These are phyloP conservation scores for Fusarium tuaranense DNA, from an alignment of 2,329 filamentous ascomycete genomes.

Conservation along the genomic window DNA sequence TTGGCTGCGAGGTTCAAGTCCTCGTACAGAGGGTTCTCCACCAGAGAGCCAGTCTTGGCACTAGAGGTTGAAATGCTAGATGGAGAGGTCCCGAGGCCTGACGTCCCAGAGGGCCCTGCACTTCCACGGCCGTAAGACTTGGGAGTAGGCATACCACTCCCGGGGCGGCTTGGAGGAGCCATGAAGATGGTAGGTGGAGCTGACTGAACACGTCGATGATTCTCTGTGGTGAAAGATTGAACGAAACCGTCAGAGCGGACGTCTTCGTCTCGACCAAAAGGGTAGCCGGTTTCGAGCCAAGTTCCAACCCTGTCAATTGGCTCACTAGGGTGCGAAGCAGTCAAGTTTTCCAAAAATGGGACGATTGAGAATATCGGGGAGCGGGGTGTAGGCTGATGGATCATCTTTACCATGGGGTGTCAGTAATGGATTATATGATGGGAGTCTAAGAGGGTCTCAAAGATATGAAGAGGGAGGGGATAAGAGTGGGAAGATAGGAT, in stretches of 20 bases:
- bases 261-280: background rate
- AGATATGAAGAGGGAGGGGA: background rate
- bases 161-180: background rate
- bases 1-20: background rate
- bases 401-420: background rate
- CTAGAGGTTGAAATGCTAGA: background rate
- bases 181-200: constrained; percentile 3
- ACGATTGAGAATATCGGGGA: background rate
- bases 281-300: constrained; percentile 24
- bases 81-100: background rate
- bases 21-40: background rate
- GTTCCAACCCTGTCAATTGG: background rate
- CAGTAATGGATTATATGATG: background rate
- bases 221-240: background rate
- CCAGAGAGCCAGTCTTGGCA: background rate
- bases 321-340: background rate
- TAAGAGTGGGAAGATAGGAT: background rate
- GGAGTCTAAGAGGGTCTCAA: too few relatives aligned
- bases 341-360: constrained; percentile 7
- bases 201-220: background rate
- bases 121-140: background rate
- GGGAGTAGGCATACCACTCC: background rate
- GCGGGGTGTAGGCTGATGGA: background rate
- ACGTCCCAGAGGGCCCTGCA: background rate
- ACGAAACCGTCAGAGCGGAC: background rate